phyloP scores from a whole-genome alignment of 345 rosid genomes.

The Melaleuca alternifolia region DNA sequence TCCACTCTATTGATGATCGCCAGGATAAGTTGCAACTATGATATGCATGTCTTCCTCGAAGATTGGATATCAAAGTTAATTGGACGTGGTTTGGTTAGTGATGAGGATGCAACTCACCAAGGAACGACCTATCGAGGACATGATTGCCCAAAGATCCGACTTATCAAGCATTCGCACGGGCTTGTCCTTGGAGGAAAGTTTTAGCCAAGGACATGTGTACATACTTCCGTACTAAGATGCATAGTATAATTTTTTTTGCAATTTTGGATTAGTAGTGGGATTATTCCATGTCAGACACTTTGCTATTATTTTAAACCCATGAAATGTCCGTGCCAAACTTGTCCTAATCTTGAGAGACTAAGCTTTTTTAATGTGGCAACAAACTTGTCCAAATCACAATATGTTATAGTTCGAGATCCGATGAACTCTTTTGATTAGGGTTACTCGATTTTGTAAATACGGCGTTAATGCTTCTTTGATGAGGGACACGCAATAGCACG shows the following conservation, averaged over 20 bases:
- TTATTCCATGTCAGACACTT: neutral
- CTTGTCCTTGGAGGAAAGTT: neutral
- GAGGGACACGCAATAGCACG: neutral
- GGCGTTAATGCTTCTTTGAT: fast-evolving
- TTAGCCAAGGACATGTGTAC: neutral
- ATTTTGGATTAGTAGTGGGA: neutral
- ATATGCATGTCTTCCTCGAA: neutral
- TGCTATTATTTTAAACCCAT: neutral
- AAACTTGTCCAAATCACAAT: neutral
- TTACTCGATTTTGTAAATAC: fast-evolving
- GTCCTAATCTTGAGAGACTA: neutral
- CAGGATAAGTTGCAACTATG: neutral
- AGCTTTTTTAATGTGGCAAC: neutral
- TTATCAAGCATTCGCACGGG: fast-evolving
- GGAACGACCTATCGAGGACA: fast-evolving
- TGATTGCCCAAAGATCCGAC: neutral
- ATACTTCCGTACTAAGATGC: neutral
- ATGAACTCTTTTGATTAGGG: fast-evolving
- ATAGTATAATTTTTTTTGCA: neutral
- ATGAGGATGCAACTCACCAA: neutral
- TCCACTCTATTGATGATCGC: neutral
- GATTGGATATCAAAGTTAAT: neutral
- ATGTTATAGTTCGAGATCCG: neutral
- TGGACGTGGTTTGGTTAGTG: neutral
- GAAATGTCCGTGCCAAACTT: neutral